A percentile compares a stretch with the other conserved stretches of the same genome.
Evolutionary conservation across 345 rosid genomes (phyloP).

Genomic region (Citrus reticulata): DNA sequence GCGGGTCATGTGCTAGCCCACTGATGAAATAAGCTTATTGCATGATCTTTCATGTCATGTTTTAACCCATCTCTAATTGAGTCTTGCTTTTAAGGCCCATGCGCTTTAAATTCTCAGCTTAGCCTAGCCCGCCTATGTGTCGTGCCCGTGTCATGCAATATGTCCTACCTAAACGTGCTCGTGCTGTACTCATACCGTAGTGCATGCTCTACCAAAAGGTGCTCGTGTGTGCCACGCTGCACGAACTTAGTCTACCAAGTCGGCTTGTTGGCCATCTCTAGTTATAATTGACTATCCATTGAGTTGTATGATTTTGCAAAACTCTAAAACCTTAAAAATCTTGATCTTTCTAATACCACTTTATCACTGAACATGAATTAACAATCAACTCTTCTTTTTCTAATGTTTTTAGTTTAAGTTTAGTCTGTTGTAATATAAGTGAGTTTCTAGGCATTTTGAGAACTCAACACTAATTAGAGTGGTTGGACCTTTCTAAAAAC

Average conservation of each 20-base stretch:
- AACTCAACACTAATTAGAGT: not conserved
- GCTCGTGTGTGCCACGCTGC: too few species aligned
- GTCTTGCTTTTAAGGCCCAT: fast-evolving
- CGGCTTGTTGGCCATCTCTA: not conserved
- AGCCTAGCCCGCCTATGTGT: too few species aligned
- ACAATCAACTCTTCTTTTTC: not conserved
- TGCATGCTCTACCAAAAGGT: too few species aligned
- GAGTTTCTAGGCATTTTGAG: not conserved
- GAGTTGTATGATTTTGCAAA: not conserved
- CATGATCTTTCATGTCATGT: fast-evolving
- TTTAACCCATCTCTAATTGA: too few species aligned
- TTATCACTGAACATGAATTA: not conserved
- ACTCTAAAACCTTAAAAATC: not conserved
- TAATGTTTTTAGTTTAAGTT: too few species aligned
- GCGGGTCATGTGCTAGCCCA: fast-evolving
- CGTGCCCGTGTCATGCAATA: too few species aligned
- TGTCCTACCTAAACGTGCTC: too few species aligned
- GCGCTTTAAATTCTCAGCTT: too few species aligned
- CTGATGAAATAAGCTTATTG: too few species aligned
- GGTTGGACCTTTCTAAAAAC: not conserved
- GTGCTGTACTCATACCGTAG: too few species aligned
- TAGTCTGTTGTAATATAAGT: not conserved
- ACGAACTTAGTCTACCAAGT: not conserved
- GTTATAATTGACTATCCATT: not conserved
- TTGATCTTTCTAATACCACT: not conserved